Conservation (phyloP, 2,329 filamentous ascomycete genomes). For the Botrytis galanthina region DNA sequence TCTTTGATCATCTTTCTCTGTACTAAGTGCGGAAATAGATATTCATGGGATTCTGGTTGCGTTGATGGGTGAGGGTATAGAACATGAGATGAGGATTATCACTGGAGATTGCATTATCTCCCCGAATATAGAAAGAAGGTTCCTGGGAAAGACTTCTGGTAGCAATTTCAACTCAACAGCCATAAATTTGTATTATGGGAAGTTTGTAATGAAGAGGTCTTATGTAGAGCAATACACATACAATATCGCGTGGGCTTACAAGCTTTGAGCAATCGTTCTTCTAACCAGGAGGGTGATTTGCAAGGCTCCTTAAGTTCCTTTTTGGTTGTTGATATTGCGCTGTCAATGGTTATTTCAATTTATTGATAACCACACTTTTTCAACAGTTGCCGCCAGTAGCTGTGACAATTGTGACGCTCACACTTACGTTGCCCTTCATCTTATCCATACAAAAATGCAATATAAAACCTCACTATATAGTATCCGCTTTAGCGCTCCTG, state of each 20-base stretch:
- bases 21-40: neutral
- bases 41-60: neutral
- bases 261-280: neutral
- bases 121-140: neutral
- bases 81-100: neutral
- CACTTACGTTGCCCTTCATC: no score
- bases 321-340: neutral
- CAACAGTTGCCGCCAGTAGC: no score
- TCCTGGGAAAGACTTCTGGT: no score
- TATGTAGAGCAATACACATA: neutral
- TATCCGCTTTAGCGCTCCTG: no score
- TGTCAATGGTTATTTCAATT: neutral
- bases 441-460: no score
- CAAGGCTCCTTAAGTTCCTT: neutral
- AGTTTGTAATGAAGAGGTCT: neutral
- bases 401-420: no score
- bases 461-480: no score
- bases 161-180: no score
- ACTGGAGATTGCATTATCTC: neutral
- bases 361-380: neutral
- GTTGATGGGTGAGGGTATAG: neutral
- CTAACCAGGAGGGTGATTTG: no score
- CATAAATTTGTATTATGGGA: neutral
- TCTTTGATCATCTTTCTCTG: neutral
- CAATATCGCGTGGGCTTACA: neutral